phyloP scores from a whole-genome alignment of 1,284 basidiomycete genomes.

The Ceratobasidium sp. region DNA sequence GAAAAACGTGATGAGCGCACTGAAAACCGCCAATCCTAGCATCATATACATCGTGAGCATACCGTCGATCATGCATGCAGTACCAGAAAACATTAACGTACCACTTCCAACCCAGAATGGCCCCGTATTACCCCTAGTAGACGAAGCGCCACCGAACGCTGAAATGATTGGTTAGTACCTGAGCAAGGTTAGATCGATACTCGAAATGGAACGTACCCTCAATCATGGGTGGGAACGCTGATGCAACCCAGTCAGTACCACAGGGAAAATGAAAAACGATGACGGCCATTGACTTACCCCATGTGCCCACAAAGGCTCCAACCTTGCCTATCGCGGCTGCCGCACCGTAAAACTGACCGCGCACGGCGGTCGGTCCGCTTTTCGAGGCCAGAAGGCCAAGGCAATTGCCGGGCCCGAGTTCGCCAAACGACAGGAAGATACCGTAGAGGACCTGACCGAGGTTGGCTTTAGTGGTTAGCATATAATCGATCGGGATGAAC shows the following conservation, averaged over 20 bases:
- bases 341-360: slow-evolving; percentile 86
- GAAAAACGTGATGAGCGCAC: slow-evolving; percentile 76
- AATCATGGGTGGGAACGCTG: slow-evolving; percentile 77
- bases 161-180: slow-evolving; percentile 39
- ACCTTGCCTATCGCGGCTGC: slow-evolving; percentile 93
- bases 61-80: neutral
- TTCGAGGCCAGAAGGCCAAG: slow-evolving; percentile 85
- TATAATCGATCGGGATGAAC: slow-evolving; percentile 41
- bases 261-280: slow-evolving; percentile 4
- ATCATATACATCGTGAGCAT: slow-evolving; percentile 50
- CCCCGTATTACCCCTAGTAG: slow-evolving; percentile 72
- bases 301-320: slow-evolving; percentile 86
- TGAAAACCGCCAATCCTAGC: slow-evolving; percentile 76
- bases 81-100: slow-evolving; percentile 50
- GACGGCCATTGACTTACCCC: slow-evolving; percentile 60
- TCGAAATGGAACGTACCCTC: slow-evolving; percentile 55
- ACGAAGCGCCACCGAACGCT: slow-evolving; percentile 69
- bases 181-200: neutral
- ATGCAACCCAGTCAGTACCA: too few relatives aligned
- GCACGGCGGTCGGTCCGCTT: slow-evolving; percentile 82
- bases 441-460: slow-evolving; percentile 77
- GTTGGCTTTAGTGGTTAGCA: neutral
- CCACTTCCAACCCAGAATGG: slow-evolving; percentile 85
- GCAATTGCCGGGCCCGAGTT: slow-evolving; percentile 80
- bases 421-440: slow-evolving; percentile 88